Evolutionary conservation across 225 moss, liverwort and hornwort genomes (phyloP).

Genomic region (Pleurozium schreberi): DNA sequence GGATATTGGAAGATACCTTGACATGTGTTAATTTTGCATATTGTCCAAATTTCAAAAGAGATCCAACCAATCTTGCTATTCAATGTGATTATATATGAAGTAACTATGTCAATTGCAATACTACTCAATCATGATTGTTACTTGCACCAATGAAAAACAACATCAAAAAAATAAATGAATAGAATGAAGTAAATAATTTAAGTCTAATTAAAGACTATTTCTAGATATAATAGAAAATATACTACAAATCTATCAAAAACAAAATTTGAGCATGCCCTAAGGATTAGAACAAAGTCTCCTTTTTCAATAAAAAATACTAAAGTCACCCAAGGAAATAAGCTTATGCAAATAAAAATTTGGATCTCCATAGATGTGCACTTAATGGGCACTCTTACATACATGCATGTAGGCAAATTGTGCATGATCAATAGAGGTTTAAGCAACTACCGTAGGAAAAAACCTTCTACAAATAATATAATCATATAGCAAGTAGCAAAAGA

Average conservation of each 20-base stretch:
- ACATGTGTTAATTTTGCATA: background rate
- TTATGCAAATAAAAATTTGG: conserved; percentile 61
- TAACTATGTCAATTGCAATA: background rate
- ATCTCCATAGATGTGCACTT: conserved; percentile 71
- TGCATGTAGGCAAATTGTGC: no score
- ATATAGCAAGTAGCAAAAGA: conserved; percentile 36
- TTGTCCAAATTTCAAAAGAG: background rate
- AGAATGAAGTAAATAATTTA: no score
- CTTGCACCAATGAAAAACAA: no score
- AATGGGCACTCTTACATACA: conserved; percentile 53
- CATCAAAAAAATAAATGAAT: no score
- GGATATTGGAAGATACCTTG: background rate
- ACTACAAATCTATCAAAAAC: no score
- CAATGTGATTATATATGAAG: background rate
- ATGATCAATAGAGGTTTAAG: conserved; percentile 72
- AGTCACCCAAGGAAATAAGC: background rate
- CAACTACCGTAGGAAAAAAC: conserved; percentile 54
- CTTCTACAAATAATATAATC: conserved; percentile 46
- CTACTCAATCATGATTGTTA: background rate
- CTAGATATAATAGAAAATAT: no score
- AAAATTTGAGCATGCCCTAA: no score
- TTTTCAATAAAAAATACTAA: no score
- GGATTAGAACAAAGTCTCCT: no score
- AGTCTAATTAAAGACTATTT: no score
- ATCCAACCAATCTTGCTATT: no score